Base-by-base conservation (phyloP, 2,329 filamentous ascomycete species). In the Fusarium albosuccineum region DNA sequence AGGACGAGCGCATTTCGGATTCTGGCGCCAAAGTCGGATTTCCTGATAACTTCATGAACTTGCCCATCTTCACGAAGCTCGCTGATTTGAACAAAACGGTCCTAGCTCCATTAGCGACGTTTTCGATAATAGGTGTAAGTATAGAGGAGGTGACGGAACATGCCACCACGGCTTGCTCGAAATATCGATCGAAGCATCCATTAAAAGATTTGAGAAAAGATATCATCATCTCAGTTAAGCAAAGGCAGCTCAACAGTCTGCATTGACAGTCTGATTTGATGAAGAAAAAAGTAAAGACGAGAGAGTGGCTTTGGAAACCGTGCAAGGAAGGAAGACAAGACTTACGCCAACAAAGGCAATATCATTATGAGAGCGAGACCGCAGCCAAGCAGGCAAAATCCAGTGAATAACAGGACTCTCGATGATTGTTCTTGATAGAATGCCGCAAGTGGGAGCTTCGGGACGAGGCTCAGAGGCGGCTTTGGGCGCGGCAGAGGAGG, bases 1-100 rank as follows among this genome's bases (percentile, higher is more conserved):
- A 98, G 86, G 13, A 94, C 89, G 60, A 87, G 87, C 5, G 93
- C 93, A 72, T 93, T 92, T 62, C 92, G 85, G 67, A 98, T 97
- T 42, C 89, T 87, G 33, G 88, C 87, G 55, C 89, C 89, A 75
- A 98, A 95, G 75, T 97, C 89, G 40, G 85, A 84, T 77, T 94
- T 97, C 62, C 87, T 87, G n/a, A 87, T 83, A n/a, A 97, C 83
- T 73, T 93, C 89, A 67, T 90, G 87, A 26, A 97, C 84, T 72
- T 91, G 89, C 2, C 90, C 89, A 74, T 92, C 87, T 44, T 83
- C 82, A 6, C 84, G 83, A 3, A 96, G 86, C 76, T 97, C 91
- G 71, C 90, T 91, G 66, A 98, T 88, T 69, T 95, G 91, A 44
- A 99, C 86, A 70, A 89, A 92, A 66, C 91, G 87, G 68, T 97